Evolutionary conservation across 495 filamentous ascomycete genomes (phyloP), one percentile per base, ranked within the genome.

Genomic region (Bacidia rubella): DNA sequence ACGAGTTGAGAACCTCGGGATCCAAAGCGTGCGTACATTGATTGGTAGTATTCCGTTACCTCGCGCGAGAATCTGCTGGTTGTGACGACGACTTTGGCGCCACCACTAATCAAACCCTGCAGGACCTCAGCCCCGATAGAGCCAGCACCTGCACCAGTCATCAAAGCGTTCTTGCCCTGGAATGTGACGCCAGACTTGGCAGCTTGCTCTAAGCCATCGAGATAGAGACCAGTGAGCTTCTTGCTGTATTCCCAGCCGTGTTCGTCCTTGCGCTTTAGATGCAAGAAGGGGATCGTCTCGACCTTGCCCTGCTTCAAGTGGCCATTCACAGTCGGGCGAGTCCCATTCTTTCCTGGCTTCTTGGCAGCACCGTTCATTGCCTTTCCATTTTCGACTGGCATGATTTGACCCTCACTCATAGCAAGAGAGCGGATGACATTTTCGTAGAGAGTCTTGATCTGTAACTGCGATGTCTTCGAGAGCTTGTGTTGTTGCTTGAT

Each of bases 181-280:
- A 95, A 97, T 11, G 84, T 86, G 41, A 97, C 80, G 59, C 92
- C 92, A 27, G 78, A 73, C 56, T 79, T 83, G 59, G 93, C 92
- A 57, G 89, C 87, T 49, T 87, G 75, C 69, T 95, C 87, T 42
- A 99, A 67, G 46, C 89, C 86, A 58, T 96, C 87, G 11, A 99
- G 75, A 62, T 97, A 99, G 59, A 86, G 62, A 22, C 87, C 86
- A 21, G 92, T 96, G 38, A 97, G 76, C 71, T 90, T 95, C 76
- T 96, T 97, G 77, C 85, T 95, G 72, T 96, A 99, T 64, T 99
- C 89, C 92, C 92, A 99, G 51, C 90, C 90, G 62, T 95, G 82
- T 55, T 87, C 80, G 39, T 83, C 82, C 74, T 96, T 95, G 63
- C 90, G 83, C 77, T 94, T 95, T 45, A 99, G 73, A 65, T 99